phyloP scores from a whole-genome alignment of 441 rosid species.

The Breynia disticha region DNA sequence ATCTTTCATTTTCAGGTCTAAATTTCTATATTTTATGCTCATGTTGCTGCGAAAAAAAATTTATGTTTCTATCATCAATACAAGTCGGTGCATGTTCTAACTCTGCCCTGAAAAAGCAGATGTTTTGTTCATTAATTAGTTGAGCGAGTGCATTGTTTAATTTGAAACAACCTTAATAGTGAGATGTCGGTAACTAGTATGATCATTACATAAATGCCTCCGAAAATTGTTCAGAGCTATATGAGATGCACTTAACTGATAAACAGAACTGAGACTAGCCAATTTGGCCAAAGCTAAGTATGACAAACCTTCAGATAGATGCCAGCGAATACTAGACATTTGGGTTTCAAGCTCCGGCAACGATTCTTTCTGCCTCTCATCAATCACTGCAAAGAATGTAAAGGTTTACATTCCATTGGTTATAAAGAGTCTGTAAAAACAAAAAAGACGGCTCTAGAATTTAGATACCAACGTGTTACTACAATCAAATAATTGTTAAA shows the following conservation, averaged over 20 bases:
- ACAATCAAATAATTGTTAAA: background rate
- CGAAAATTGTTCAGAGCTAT: background rate
- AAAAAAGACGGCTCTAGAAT: conserved; percentile 2
- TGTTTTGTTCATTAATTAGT: too few species aligned
- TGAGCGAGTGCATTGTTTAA: too few species aligned
- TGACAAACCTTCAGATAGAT: conserved; percentile 61
- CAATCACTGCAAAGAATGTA: conserved; percentile 55
- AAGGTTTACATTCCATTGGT: conserved; percentile 19
- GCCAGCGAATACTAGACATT: conserved; percentile 80
- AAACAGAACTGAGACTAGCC: background rate
- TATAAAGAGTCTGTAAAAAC: conserved; percentile 7
- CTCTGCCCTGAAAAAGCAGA: too few species aligned
- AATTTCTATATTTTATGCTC: too few species aligned
- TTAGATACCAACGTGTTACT: conserved; percentile 2
- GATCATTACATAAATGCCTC: background rate
- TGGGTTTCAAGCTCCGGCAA: conserved; percentile 72
- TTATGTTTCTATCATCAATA: too few species aligned
- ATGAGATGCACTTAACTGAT: background rate
- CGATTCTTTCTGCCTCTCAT: conserved; percentile 60
- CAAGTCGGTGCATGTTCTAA: too few species aligned
- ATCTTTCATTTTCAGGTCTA: too few species aligned
- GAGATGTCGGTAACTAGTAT: too few species aligned
- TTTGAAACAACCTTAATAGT: too few species aligned
- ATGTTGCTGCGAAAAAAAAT: too few species aligned
- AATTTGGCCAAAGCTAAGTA: background rate